Conservation (phyloP, 2,329 filamentous ascomycete species). For the Claviceps sp. region DNA sequence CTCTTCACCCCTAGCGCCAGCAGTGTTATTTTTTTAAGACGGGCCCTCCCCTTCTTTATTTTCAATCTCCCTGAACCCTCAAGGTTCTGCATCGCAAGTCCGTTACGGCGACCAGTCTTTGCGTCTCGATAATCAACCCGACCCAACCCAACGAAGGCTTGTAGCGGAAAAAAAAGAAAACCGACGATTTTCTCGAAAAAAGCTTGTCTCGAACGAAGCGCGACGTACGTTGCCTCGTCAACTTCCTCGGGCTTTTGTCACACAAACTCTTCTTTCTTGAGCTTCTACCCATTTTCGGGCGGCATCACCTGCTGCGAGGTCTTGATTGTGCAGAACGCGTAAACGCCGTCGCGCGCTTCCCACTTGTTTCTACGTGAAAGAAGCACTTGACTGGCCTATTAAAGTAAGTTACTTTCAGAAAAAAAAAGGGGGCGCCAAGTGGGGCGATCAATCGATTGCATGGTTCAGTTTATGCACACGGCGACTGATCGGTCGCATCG, state of each 20-base stretch:
- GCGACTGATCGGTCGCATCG: not conserved
- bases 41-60: not conserved
- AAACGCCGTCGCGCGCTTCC: not conserved
- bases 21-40: not conserved
- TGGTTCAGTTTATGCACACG: not conserved
- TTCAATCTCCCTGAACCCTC: not conserved
- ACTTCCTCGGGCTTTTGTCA: not conserved
- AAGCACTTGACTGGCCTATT: too few relatives aligned
- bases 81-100: not conserved
- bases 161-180: not conserved
- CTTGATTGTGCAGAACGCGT: not conserved
- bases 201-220: not conserved
- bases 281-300: not conserved
- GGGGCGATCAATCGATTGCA: not conserved
- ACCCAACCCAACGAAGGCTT: not conserved
- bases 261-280: not conserved
- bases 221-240: not conserved
- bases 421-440: not conserved
- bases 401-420: too few relatives aligned
- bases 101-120: not conserved
- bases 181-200: too few relatives aligned
- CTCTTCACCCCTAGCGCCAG: not conserved
- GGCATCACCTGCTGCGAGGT: not conserved
- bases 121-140: not conserved
- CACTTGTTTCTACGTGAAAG: not conserved